Conservation (phyloP, 139 green algal species). For the Chlorella ohadii region DNA sequence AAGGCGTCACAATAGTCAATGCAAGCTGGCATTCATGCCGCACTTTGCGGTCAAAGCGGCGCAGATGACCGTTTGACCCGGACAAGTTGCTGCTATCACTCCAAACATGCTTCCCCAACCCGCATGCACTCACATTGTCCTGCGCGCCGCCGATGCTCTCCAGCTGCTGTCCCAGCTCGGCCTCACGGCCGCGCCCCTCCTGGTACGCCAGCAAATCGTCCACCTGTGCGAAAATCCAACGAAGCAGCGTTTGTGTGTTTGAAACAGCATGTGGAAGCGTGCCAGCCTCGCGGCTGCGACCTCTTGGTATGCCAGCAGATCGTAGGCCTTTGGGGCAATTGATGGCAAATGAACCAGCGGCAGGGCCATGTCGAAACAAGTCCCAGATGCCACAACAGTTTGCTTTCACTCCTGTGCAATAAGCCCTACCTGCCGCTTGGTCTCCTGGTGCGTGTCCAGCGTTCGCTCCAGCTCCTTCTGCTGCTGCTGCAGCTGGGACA, state of each 20-base stretch:
- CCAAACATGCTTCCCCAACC: neutral
- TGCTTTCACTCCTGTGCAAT: too few relatives aligned
- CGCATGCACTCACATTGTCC: neutral
- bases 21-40: too few relatives aligned
- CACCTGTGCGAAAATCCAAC: slow-evolving; percentile 18
- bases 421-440: slow-evolving; percentile 25
- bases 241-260: too few relatives aligned
- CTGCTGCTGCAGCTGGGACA: slow-evolving; percentile 29
- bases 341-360: too few relatives aligned
- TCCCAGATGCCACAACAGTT: too few relatives aligned
- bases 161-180: slow-evolving; percentile 45
- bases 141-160: slow-evolving; percentile 15
- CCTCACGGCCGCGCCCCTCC: slow-evolving; percentile 36
- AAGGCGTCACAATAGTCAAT: too few relatives aligned
- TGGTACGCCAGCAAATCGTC: slow-evolving; percentile 55
- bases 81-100: neutral
- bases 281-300: too few relatives aligned
- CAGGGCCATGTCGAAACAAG: too few relatives aligned
- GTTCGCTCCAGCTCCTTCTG: slow-evolving; percentile 29
- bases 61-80: too few relatives aligned
- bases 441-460: neutral
- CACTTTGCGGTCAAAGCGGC: too few relatives aligned
- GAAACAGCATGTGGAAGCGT: too few relatives aligned
- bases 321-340: neutral
- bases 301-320: neutral